Evolutionary conservation across 1,139 yeast genomes (phyloP).

Genomic region (Nakaseomyces bracarensis): DNA sequence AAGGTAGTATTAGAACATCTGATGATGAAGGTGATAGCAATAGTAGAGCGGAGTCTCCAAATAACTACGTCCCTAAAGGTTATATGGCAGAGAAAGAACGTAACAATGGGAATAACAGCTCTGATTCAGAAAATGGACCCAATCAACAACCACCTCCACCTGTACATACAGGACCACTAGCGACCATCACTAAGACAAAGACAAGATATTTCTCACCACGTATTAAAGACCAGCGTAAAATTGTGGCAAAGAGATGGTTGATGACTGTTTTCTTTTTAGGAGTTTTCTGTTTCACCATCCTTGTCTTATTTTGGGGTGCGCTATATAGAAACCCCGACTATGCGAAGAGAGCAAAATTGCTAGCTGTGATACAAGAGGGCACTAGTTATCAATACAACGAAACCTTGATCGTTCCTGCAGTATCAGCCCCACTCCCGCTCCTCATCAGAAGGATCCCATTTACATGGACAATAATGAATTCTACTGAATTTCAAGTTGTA

Average conservation of each 20-base stretch:
- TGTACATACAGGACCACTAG: conserved; percentile 6
- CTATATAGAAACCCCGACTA: conserved; percentile 7
- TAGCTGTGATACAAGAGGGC: conserved; percentile 10
- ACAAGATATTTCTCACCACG: conserved; percentile 12
- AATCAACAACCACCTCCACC: no score
- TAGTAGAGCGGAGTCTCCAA: background rate
- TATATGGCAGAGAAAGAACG: background rate
- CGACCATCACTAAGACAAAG: background rate
- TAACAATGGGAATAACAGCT: background rate
- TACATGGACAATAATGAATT: conserved; percentile 29
- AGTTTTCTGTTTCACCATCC: conserved; percentile 8
- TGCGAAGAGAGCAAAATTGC: conserved; percentile 1
- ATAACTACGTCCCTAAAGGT: background rate
- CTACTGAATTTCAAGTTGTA: conserved; percentile 16
- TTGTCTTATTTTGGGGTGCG: conserved; percentile 10
- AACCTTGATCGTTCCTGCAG: background rate
- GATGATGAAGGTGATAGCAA: background rate
- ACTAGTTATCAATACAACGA: background rate
- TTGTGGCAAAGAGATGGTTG: conserved; percentile 11
- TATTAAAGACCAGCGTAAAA: conserved; percentile 10
- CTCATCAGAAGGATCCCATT: conserved; percentile 16
- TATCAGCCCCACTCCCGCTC: conserved; percentile 9
- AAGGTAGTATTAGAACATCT: background rate
- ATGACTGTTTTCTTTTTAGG: conserved; percentile 9
- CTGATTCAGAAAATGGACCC: conserved; percentile 3